Evolutionary conservation across 352 stramenopile species (phyloP), one percentile per base, ranked within the genome.

Genomic region (Phytophthora citricola): DNA sequence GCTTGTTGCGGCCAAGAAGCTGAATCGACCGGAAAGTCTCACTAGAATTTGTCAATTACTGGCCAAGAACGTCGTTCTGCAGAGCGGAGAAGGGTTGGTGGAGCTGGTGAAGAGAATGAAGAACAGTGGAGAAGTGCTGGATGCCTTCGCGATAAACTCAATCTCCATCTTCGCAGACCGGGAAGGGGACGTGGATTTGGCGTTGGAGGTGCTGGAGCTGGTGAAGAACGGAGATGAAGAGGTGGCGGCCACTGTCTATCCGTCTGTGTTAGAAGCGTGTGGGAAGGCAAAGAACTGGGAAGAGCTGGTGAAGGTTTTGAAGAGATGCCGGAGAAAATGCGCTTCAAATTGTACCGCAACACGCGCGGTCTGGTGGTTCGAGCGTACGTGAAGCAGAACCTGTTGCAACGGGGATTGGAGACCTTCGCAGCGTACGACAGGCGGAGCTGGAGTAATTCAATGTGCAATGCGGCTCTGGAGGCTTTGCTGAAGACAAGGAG

Each of bases 1-100:
- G 29, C 48, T 65, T 15, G 26, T 51, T 14, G 58, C 38, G 4
- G 58, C 58, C 27, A 50, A 17, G 11, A 58, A 59, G 26, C 32
- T 58, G 26, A 45, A 58, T 29, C 36, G 38, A 46, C 14, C 38
- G 12, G 36, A 65, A 32, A 26, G 9, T 3, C 27, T 26, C n/a
- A 46, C 40, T 6, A 46, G 22, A 46, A 46, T 46, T 8, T 46
- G 20, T 26, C 40, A 12, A 22, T 46, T 46, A 26, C 4, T 46
- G 17, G 22, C 40, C n/a, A 46, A 46, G 40, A 27, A 46, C 29
- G 20, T 46, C n/a, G 3, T 26, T 0, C n/a, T 26, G 40, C 9
- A 46, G 7, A 46, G 40, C 29, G 40, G n/a, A 11, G 22, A 27
- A 26, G 40, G 11, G 40, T 46, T 20, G 14, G 8, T 44, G 38